Base-by-base conservation (phyloP, 805 yeast genomes). In the Brettanomyces custersianus region DNA sequence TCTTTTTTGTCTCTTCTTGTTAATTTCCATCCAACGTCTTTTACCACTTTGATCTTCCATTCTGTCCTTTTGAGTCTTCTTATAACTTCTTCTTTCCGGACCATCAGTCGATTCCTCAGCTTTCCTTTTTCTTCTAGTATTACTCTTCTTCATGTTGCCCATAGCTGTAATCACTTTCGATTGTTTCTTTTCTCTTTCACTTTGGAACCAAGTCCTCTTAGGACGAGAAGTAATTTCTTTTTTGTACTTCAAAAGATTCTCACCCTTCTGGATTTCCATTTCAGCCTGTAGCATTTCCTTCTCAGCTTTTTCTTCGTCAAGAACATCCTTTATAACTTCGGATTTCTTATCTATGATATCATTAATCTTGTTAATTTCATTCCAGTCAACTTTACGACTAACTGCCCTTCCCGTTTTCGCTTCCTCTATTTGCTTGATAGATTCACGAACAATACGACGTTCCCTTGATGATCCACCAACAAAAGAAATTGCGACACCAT, bases 121-220 rank as follows among this genome's bases (percentile, higher is more conserved):
- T 60, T 84, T 84, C 60, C 88, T 71, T 66, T 79, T 78, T 55
- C 77, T 80, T 38, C 81, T 71, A 47, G 78, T 80, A 18, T 69
- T 54, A 47, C 69, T 70, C 51, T 74, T 72, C 37, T 74, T 77
- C 35, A 51, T 48, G 4, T 57, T 59, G 48, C 62, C 49, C 30
- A 62, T 56, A 49, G 66, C 62, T 8, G 32, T 35, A 18, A 45
- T 30, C 23, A 39, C 39, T 10, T 39, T 43, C 23, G 70, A 74
- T 53, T 68, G 35, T 59, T 66, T 62, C 59, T 75, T 74, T 24
- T 74, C 78, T 33, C 58, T 60, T 41, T 72, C 77, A 23, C 67
- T 51, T 60, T 85, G 90, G 59, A 92, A 90, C 99, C 99, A 92
- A 0, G 98, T 92, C 63, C 99, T 77, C 59, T 74, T 86, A 23